A percentile compares a stretch with the other conserved stretches of the same genome.
Conservation (phyloP, 2,329 filamentous ascomycete species). For the Ilyonectria destructans region DNA sequence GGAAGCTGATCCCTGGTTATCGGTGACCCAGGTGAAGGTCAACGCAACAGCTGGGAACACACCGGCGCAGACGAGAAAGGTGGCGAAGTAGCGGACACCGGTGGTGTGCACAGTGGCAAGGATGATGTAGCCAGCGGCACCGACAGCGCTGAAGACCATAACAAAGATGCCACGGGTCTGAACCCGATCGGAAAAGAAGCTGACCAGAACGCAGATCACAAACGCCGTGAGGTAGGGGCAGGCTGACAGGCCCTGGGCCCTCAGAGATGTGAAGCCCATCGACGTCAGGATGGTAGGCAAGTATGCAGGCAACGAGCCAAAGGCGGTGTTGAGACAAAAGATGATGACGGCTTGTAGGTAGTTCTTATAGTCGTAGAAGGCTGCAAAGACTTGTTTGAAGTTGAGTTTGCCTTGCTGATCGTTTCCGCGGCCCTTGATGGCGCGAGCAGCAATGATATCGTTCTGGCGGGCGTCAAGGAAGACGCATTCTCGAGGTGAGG, state of each 20-base stretch:
- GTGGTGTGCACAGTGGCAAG: slow-evolving; percentile 69
- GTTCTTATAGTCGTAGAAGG: slow-evolving; percentile 65
- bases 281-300: slow-evolving; percentile 74
- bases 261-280: slow-evolving; percentile 79
- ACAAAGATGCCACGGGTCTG: slow-evolving; percentile 77
- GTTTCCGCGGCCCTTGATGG: slow-evolving; percentile 62
- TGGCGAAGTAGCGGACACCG: slow-evolving; percentile 63
- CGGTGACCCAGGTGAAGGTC: slow-evolving; percentile 79
- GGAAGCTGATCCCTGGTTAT: slow-evolving; percentile 80
- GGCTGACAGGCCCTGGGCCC: slow-evolving; percentile 81
- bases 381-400: slow-evolving; percentile 63
- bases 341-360: slow-evolving; percentile 64
- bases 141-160: slow-evolving; percentile 69
- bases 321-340: slow-evolving; percentile 59
- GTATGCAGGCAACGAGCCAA: slow-evolving; percentile 70
- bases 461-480: slow-evolving; percentile 74
- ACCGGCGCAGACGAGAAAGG: slow-evolving; percentile 63
- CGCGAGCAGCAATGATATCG: slow-evolving; percentile 68
- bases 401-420: slow-evolving; percentile 64
- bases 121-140: slow-evolving; percentile 75
- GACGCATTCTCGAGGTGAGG: slow-evolving; percentile 66
- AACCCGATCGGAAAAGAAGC: slow-evolving; percentile 76
- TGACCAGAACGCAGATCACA: slow-evolving; percentile 72
- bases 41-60: slow-evolving; percentile 78
- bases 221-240: slow-evolving; percentile 81